Base-by-base conservation (phyloP, 306 rosid species). In the Glycyrrhiza uralensis region DNA sequence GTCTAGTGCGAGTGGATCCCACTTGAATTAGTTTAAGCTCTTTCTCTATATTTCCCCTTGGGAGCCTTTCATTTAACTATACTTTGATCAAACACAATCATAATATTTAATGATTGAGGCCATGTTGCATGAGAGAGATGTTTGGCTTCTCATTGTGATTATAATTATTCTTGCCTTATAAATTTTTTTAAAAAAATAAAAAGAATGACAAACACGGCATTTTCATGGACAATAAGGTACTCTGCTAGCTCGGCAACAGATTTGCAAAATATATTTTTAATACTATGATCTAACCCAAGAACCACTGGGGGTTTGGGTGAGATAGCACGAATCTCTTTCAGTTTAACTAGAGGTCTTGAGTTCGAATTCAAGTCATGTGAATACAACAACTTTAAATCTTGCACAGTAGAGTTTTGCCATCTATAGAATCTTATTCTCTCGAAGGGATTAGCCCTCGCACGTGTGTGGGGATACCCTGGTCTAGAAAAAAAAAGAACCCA, bases 41-140 rank as follows among this genome's bases (percentile, higher is more conserved):
- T 66, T 57, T 28, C 33, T 59, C 59, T 79, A 52, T 83, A 44
- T 33, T 74, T 71, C 80, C 71, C 87, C 85, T 81, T 77, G 79
- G 76, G 69, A 83, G 73, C 82, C 74, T 76, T 81, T 86, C 78
- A 86, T 84, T 86, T 83, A 85, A 80, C 83, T 63, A 75, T 5
- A 11, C 66, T 55, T 80, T 86, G 59, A 57, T 81, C 50, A 67
- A 77, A 69, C 74, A 79, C 68, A 83, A 74, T 71, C 73, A 41
- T 22, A 80, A 69, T 76, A 83, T 83, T 84, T 73, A 65, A 84
- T 79, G 49, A 83, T 83, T 74, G 79, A 79, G 84, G 80, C 85
- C 90, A 90, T 84, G 90, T 86, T 84, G 89, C 81, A 66, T 83
- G 87, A 75, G 73, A 78, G 81, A 79, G 82, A 72, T 79, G 80